Evolutionary conservation across 352 stramenopile genomes (phyloP), one percentile per base, ranked within the genome.

Genomic region (Aphanomyces astaci): DNA sequence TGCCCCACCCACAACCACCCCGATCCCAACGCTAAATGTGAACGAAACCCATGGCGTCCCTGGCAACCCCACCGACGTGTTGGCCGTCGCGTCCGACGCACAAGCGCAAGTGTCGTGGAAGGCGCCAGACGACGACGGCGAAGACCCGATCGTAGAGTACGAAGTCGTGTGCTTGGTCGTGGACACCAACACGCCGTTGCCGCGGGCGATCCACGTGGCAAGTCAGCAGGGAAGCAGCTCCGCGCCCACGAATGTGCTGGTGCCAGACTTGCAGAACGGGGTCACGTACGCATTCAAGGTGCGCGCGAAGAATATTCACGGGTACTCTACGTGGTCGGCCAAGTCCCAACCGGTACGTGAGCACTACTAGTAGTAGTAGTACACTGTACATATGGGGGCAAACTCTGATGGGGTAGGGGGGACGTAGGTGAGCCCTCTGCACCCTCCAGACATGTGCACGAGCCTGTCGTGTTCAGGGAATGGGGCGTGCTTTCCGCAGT

Each of bases 251-350:
- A 76, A 73, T 0, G 52, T 72, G 11, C 71, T 86, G 19, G 71
- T 90, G 25, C 54, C 76, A 5, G 71, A 77, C 15, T 66, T 90
- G 33, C 54, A 77, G 36, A 90, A 90, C 52, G 82, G 82, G 13
- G 73, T 75, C 24, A 86, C 80, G 19, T 89, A 88, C 63, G 75
- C 75, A 5, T 90, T 90, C 70, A 89, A 89, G 64, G 82, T 89
- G 43, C 77, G 80, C 9, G 80, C 82, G 2, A 78, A 77, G 52
- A 90, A 90, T 62, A 45, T 76, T 9, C 82, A 89, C 25, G 82
- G 82, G 22, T 80, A 75, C 52, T 90, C 82, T 9, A 78, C 81
- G 27, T 89, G 79, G 79, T 89, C 81, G 28, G 82, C 82, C 59
- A 88, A 88, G 69, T 90, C 82, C 27, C 73, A 84, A 5, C 76